A percentile compares a stretch with the other conserved stretches of the same genome.
Conservation (phyloP, 2,329 filamentous ascomycete genomes). For the Trichophyton equinum region DNA sequence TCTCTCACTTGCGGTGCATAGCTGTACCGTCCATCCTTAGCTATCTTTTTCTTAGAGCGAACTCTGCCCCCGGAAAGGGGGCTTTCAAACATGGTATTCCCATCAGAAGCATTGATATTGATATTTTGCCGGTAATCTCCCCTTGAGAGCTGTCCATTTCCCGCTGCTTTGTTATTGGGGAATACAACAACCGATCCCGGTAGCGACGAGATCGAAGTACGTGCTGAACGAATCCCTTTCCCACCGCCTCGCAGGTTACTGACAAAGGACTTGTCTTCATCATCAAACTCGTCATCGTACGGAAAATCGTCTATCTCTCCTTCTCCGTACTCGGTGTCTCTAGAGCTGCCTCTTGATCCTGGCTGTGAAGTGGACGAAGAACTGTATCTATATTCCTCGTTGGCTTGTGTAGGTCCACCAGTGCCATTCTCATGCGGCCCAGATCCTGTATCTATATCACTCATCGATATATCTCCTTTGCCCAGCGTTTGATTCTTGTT, state of each 20-base stretch:
- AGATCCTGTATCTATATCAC: background rate
- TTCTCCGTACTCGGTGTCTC: background rate
- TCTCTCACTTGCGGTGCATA: slow-evolving; percentile 21
- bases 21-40: slow-evolving; percentile 13
- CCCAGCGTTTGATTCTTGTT: background rate
- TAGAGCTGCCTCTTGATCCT: background rate
- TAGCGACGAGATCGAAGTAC: slow-evolving; percentile 31
- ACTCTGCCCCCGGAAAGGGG: background rate
- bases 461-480: background rate
- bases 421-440: background rate
- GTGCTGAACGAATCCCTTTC: slow-evolving; percentile 6
- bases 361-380: slow-evolving; percentile 3
- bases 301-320: background rate
- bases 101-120: background rate
- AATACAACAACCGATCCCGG: slow-evolving; percentile 29
- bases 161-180: slow-evolving; percentile 7
- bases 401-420: background rate
- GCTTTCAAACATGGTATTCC: background rate
- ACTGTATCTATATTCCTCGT: background rate
- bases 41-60: slow-evolving; percentile 12
- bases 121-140: slow-evolving; percentile 1
- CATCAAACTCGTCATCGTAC: background rate
- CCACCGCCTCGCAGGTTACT: background rate
- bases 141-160: background rate
- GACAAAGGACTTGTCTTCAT: background rate